Base-by-base conservation (phyloP, 1,284 basidiomycete species). In the Sanguinoderma infundibulare region DNA sequence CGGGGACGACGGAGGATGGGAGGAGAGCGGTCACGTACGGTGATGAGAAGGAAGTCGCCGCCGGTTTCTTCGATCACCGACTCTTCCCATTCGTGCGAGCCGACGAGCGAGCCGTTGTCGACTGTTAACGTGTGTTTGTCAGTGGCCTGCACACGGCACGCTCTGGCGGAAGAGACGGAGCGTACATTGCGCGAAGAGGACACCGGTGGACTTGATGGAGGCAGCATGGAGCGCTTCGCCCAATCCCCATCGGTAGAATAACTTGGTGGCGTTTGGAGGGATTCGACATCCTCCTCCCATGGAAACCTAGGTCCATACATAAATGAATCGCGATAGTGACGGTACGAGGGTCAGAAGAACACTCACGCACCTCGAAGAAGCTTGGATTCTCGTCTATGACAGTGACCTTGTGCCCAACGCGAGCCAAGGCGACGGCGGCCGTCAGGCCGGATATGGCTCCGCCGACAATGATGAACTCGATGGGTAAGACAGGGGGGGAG, bases 381-480 rank as follows among this genome's bases (percentile, higher is more conserved):
- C 22, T 53, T 54, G 55, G 63, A 7, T 15, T 44, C 8, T 75
- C 72, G 38, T 44, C 42, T 12, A 77, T 60, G n/a, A 76, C 66
- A 9, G 69, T 73, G n/a, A 77, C 75, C 10, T 61, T 62, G 60
- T 77, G 75, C 2, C 75, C 75, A 0, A 67, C 69, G 20, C 70
- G 60, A 15, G 65, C 57, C 52, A 77, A 71, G 1, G 70, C 65
- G 34, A 74, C 68, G 1, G 74, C 74, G 5, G 70, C 57, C 24
- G 70, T 66, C 42, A 76, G 70, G 34, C 74, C 74, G 12, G 71
- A 59, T 35, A 73, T 62, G 39, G 73, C 70, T 20, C 72, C 71
- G 24, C 75, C 75, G 51, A 76, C 52, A 57, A 77, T 59, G 50
- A 75, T 36, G 59, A 77, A 73, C 30, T 74, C 69, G 40, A 76